phyloP scores from a whole-genome alignment of 2,329 filamentous ascomycete species.

The Parastagonospora nodorum region DNA sequence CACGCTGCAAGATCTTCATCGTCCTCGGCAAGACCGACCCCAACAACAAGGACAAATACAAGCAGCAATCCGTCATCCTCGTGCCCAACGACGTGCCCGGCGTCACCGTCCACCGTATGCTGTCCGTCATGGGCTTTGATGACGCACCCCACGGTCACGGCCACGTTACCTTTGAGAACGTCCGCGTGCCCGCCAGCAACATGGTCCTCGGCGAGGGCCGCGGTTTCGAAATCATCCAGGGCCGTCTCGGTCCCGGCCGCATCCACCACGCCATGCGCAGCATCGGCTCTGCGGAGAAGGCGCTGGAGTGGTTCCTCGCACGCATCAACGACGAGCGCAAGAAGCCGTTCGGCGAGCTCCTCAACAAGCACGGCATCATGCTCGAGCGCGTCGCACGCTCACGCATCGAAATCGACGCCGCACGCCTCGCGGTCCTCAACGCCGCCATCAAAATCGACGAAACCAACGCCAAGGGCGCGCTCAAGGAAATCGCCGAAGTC shows the following conservation, averaged over 20 bases:
- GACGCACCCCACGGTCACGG: conserved; percentile 98
- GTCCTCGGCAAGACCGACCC: conserved; percentile 94
- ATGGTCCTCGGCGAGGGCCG: conserved; percentile 91
- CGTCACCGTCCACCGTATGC: conserved; percentile 91
- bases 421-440: conserved; percentile 88
- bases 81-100: conserved; percentile 82
- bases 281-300: conserved; percentile 88
- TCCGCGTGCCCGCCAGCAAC: conserved; percentile 81
- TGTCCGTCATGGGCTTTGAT: conserved; percentile 93
- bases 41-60: conserved; percentile 75
- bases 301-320: conserved; percentile 92
- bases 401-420: conserved; percentile 90
- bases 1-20: conserved; percentile 89
- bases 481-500: conserved; percentile 92
- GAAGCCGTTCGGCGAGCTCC: conserved; percentile 86
- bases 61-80: conserved; percentile 90
- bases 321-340: conserved; percentile 91
- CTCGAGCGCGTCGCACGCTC: conserved; percentile 93
- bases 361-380: conserved; percentile 90
- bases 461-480: conserved; percentile 82
- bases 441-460: conserved; percentile 95
- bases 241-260: conserved; percentile 89
- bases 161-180: conserved; percentile 86
- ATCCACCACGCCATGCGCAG: conserved; percentile 98
- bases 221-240: conserved; percentile 98